Base-by-base conservation (phyloP, 257 asterid genomes). In the Rauvolfia tetraphylla region DNA sequence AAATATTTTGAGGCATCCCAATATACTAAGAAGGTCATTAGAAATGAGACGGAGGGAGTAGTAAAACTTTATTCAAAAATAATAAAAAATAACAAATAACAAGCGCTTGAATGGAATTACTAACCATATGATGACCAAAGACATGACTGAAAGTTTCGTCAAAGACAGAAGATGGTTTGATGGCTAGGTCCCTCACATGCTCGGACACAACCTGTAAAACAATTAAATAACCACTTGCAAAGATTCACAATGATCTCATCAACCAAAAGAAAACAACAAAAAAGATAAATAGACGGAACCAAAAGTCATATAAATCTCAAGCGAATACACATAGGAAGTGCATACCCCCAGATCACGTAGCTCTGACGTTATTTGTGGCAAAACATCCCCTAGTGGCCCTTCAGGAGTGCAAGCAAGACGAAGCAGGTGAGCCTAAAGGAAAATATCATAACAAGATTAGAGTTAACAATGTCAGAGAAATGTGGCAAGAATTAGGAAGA, bases 361-460 rank as follows among this genome's bases (percentile, higher is more conserved):
- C 87, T 95, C 99, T 62, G 95, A 86, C 79, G 93, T 83, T 80
- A 95, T 84, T 81, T 90, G 96, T 49, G 92, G 92, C 90, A 95
- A 83, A 78, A 93, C 84, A 90, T 91, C 90, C 80, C 89, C 87
- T 66, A 91, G 86, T 53, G 91, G 92, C 80, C 97, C 98, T 86
- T 87, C 85, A 58, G 97, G 86, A 75, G 92, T 76, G 74, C 98
- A 94, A 80, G 90, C 93, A 79, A 95, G 87, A 73, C 98, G 98
- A 77, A 95, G 95, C 89, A 95, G 82, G 88, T 95, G 98, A 71
- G 90, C 99, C 98, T 95, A 73, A 27, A 65, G 49, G 79, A 79
- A 70, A 61, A 83, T 58, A 80, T 74, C 66, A 79, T 73, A 81
- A 68, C 78, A 59, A 66, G 75, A 75, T 76, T 59, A 72, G 51